Base-by-base conservation (phyloP, 208 protist species). In the Trypanosoma scelopori region DNA sequence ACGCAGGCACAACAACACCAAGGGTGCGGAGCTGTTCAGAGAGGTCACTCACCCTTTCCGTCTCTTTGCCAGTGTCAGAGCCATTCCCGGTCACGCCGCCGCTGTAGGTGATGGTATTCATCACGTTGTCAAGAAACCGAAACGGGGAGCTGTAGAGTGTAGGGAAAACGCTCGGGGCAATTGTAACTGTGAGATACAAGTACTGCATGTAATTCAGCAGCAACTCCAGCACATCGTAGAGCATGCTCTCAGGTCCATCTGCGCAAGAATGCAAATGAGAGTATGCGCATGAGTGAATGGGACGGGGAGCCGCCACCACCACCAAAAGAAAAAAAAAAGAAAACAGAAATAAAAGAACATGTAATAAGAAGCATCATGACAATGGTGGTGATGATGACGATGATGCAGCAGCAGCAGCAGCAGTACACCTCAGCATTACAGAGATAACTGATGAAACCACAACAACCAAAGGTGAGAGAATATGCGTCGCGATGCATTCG, bases 201-300 rank as follows among this genome's bases (percentile, higher is more conserved):
- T 63, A 78, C 50, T 78, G 72, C 46, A 78, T 49, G 46, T 78
- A 78, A 49, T 64, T 69, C 20, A 68, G 22, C 30, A 66, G 43
- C 16, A 78, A 37, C 50, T 78, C 72, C 51, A 71, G 23, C 32
- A 78, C 72, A 69, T 78, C 72, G 47, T 65, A 66, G 27, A 78
- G 11, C 63, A 69, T 71, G 11, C 51, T 18, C 3, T 16, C 11
- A 28, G 9, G 28, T 46, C 28, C 6, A 28, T n/a, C 45, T 28
- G 25, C 41, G 6, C 25, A 39, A 5, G 20, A 32, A 12, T 56
- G 32, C 3, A 28, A 55, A 37, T 35, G 39, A 65, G 16, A 47
- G 59, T 13, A 59, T 42, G 45, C 12, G 18, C 22, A 56, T 2
- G 37, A 18, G 25, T 25, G 32, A 25, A 43, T 16, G 28, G 25